Evolutionary conservation across 345 rosid genomes (phyloP), one percentile per base, ranked within the genome.

Genomic region (Eucalyptus caleyi): DNA sequence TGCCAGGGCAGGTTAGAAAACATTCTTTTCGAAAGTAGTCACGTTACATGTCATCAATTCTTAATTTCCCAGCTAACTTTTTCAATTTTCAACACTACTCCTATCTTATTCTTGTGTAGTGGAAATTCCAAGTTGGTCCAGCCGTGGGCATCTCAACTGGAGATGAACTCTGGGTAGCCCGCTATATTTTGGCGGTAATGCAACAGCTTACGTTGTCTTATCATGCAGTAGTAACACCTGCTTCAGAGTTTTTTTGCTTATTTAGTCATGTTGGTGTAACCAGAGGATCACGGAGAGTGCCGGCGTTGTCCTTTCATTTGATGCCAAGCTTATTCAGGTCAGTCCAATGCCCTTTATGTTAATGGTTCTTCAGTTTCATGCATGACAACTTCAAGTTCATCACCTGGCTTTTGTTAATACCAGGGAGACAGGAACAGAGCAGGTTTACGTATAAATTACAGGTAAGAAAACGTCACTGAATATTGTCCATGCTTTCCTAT

Each of bases 271-370:
- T 18, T 72, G 82, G 23, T 18, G 44, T 89, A 80, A 90, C 92
- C 97, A 96, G 99, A 97, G 99, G 95, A 95, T 97, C 81, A 93
- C 99, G 6, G 98, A 96, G 96, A 93, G 93, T 93, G 99, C 95
- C 65, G 99, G 96, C 42, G 95, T 95, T 14, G 99, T 97, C 65
- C 93, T 97, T n/a, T 94, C 98, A 72, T 95, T 97, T 8, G 97
- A 97, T 88, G 98, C 98, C 69, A 95, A 95, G 92, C 99, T 97
- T 5, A 96, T 96, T 59, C 81, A 9, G 44, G 81, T 69, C 6
- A 18, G 81, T 40, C 40, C 5, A 4, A 40, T 34, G 24, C 81
- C 81, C 44, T 69, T 34, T 23, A 5, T 18, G 6, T 3, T 69
- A 5, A 18, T 34, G 37, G 44, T 69, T 16, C 40, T 23, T 16